Conservation (phyloP, 257 asterid species). For the Lavandula angustifolia region DNA sequence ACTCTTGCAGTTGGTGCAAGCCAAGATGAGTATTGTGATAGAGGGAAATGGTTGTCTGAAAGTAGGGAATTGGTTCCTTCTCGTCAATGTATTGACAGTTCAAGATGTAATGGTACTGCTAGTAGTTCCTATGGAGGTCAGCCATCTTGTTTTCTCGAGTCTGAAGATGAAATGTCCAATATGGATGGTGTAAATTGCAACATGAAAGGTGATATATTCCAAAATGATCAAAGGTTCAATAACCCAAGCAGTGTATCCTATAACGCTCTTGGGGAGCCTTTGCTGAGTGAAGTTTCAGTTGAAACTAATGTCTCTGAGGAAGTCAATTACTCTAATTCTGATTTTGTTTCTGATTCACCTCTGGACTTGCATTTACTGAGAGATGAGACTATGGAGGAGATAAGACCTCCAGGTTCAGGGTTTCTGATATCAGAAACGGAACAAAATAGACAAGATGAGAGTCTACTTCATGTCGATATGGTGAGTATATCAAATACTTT, state of each 20-base stretch:
- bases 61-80: conserved; percentile 55
- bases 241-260: conserved; percentile 34
- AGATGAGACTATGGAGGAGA: conserved; percentile 43
- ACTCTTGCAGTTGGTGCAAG: conserved; percentile 38
- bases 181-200: conserved; percentile 32
- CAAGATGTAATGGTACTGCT: conserved; percentile 47
- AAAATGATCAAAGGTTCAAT: conserved; percentile 33
- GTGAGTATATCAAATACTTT: conserved; percentile 46
- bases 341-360: conserved; percentile 55
- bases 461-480: conserved; percentile 56
- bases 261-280: conserved; percentile 41
- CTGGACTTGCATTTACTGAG: conserved; percentile 38
- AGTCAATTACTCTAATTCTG: conserved; percentile 52
- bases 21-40: conserved; percentile 42
- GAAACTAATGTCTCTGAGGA: conserved; percentile 59
- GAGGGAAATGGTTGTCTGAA: conserved; percentile 51
- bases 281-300: conserved; percentile 52
- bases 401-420: conserved; percentile 50
- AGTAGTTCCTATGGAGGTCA: conserved; percentile 55
- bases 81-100: conserved; percentile 31
- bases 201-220: conserved; percentile 37
- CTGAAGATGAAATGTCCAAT: conserved; percentile 37
- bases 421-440: conserved; percentile 63
- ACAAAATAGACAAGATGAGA: conserved; percentile 48
- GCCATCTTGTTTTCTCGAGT: conserved; percentile 35